Evolutionary conservation across 306 rosid genomes (phyloP).

Genomic region (Prunus mongolica): DNA sequence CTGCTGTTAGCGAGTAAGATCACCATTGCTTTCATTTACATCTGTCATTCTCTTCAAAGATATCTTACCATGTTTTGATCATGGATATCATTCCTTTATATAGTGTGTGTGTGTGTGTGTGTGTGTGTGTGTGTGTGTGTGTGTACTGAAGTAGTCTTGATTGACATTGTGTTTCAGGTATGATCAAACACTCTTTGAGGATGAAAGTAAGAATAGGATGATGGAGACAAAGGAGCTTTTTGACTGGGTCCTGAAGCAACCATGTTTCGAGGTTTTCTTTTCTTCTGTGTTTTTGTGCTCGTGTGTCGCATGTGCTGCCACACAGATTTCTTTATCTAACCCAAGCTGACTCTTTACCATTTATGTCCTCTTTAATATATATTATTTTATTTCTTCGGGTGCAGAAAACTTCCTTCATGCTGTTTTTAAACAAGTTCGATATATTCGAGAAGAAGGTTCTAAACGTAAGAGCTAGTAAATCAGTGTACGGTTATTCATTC

Average conservation of each 20-base stretch:
- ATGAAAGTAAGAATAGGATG: slow-evolving; percentile 91
- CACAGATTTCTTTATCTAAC: background rate
- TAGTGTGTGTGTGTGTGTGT: too few species aligned
- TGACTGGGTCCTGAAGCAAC: slow-evolving; percentile 95
- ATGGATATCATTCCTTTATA: too few species aligned
- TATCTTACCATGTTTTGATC: background rate
- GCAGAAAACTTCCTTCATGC: slow-evolving; percentile 99
- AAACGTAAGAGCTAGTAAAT: slow-evolving; percentile 48
- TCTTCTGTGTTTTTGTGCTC: background rate
- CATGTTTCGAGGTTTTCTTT: slow-evolving; percentile 83
- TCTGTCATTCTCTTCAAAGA: background rate
- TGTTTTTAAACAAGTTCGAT: slow-evolving; percentile 93
- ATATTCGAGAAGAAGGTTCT: slow-evolving; percentile 93
- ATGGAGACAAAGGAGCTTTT: slow-evolving; percentile 95
- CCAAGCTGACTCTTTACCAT: background rate
- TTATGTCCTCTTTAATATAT: background rate
- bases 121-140: too few species aligned
- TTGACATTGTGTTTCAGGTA: slow-evolving; percentile 55
- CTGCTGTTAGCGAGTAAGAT: slow-evolving; percentile 95
- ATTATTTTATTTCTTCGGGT: background rate
- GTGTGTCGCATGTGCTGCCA: background rate
- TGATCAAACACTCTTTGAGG: slow-evolving; percentile 97
- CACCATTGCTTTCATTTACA: slow-evolving; percentile 10
- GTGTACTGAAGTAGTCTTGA: slow-evolving; percentile 16
- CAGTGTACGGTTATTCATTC: slow-evolving; percentile 15